A percentile compares a stretch with the other conserved stretches of the same genome.
Conservation (phyloP, 805 yeast genomes). For the Peterozyma toletana region DNA sequence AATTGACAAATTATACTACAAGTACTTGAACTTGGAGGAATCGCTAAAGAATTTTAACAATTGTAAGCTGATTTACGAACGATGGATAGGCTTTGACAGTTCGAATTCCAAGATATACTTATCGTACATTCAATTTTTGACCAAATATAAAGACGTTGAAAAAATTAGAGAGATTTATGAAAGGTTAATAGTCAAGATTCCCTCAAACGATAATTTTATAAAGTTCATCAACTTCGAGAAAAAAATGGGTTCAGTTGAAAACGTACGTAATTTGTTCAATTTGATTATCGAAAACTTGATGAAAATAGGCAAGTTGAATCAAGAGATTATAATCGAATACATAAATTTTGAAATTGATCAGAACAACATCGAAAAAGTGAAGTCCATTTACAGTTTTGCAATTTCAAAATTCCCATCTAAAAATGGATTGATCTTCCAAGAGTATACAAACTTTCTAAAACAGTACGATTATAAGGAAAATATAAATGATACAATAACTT, state of each 20-base stretch:
- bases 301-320: slow-evolving; percentile 22
- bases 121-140: slow-evolving; percentile 67
- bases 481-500: slow-evolving; percentile 42
- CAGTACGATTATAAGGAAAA: slow-evolving; percentile 50
- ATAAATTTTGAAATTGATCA: slow-evolving; percentile 63
- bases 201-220: slow-evolving; percentile 55
- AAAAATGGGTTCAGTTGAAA: slow-evolving; percentile 33
- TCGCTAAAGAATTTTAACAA: slow-evolving; percentile 55
- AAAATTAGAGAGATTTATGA: slow-evolving; percentile 54
- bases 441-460: slow-evolving; percentile 55
- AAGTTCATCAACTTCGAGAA: slow-evolving; percentile 72
- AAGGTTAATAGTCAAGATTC: slow-evolving; percentile 46
- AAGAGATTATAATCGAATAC: slow-evolving; percentile 43
- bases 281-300: slow-evolving; percentile 52
- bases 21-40: slow-evolving; percentile 79
- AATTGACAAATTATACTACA: slow-evolving; percentile 81
- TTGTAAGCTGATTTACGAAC: slow-evolving; percentile 58
- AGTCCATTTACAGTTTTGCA: slow-evolving; percentile 48
- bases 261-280: slow-evolving; percentile 59
- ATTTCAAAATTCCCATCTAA: slow-evolving; percentile 31
- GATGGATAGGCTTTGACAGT: slow-evolving; percentile 83
- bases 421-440: slow-evolving; percentile 28
- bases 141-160: slow-evolving; percentile 43
- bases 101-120: slow-evolving; percentile 55
- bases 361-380: slow-evolving; percentile 55